Evolutionary conservation across 208 protist species (phyloP).

Genomic region (Spongospora subterranea): DNA sequence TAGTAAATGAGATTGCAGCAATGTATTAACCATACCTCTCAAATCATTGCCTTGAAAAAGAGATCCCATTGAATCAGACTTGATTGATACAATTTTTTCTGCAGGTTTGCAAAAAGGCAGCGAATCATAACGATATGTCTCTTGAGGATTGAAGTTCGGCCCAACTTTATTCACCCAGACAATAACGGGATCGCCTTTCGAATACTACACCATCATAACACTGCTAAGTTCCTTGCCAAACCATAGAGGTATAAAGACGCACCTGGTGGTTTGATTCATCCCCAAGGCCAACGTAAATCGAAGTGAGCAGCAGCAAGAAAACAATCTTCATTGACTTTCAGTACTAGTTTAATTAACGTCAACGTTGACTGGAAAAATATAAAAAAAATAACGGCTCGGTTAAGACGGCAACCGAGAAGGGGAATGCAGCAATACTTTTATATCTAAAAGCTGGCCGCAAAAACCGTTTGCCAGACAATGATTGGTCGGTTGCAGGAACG

Average conservation of each 20-base stretch:
- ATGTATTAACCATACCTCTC: slow-evolving; percentile 23
- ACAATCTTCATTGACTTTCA: neutral
- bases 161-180: slow-evolving; percentile 90
- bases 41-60: slow-evolving; percentile 55
- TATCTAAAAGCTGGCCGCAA: neutral
- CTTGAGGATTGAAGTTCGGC: slow-evolving; percentile 88
- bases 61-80: slow-evolving; percentile 53
- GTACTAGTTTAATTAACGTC: neutral
- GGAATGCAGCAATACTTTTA: neutral
- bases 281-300: neutral
- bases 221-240: neutral
- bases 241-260: neutral
- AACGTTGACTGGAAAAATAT: neutral
- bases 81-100: neutral
- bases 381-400: too few species aligned
- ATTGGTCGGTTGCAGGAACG: too few species aligned
- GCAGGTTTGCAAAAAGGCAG: slow-evolving; percentile 62
- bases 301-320: neutral
- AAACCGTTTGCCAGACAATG: neutral
- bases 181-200: slow-evolving; percentile 74
- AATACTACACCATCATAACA: slow-evolving; percentile 72
- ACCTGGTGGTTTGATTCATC: slow-evolving; percentile 49
- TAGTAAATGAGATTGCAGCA: slow-evolving; percentile 12
- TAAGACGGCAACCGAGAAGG: neutral
- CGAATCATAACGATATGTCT: slow-evolving; percentile 88